Percentiles rank a stretch among this genome's conserved stretches.
Evolutionary conservation across 768 basidiomycete species (phyloP).

Genomic region (Lactarius hengduanensis): DNA sequence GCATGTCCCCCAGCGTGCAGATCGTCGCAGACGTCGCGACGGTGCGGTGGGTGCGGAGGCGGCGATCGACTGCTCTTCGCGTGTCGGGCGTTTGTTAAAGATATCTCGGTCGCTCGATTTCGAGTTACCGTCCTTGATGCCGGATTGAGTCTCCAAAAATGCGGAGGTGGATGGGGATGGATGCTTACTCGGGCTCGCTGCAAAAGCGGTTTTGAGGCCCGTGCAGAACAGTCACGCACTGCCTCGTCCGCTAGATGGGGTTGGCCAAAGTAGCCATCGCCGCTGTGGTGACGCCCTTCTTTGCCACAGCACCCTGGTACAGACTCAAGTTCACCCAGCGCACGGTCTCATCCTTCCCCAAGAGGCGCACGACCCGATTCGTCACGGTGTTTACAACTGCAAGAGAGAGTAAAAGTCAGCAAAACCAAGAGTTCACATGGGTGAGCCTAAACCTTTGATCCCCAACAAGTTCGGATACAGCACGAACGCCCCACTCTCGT

Average conservation of each 20-base stretch:
- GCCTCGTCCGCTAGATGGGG: slow-evolving; percentile 88
- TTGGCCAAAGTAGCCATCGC: slow-evolving; percentile 97
- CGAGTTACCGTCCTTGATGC: slow-evolving; percentile 55
- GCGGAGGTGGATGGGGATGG: not conserved
- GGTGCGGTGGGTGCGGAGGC: slow-evolving; percentile 51
- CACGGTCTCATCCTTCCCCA: slow-evolving; percentile 93
- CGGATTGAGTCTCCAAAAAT: not conserved
- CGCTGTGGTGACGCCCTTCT: slow-evolving; percentile 79
- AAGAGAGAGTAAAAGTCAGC: slow-evolving; percentile 4
- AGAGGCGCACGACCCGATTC: slow-evolving; percentile 81
- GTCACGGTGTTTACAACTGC: slow-evolving; percentile 93
- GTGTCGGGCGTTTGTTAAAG: slow-evolving; percentile 96
- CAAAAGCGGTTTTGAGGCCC: slow-evolving; percentile 86
- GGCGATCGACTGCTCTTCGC: slow-evolving; percentile 91
- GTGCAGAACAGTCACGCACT: slow-evolving; percentile 81
- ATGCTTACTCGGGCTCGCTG: slow-evolving; percentile 78
- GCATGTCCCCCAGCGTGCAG: slow-evolving; percentile 94
- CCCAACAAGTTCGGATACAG: slow-evolving; percentile 92
- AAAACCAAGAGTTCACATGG: not conserved
- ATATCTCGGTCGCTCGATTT: slow-evolving; percentile 91
- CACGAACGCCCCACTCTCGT: slow-evolving; percentile 93
- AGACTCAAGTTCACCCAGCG: slow-evolving; percentile 85
- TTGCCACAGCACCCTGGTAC: slow-evolving; percentile 93
- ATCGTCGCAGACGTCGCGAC: slow-evolving; percentile 88
- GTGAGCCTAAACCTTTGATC: slow-evolving; percentile 70